Evolutionary conservation across 441 rosid species (phyloP), one percentile per base, ranked within the genome.

Genomic region (Gossypium laxum): DNA sequence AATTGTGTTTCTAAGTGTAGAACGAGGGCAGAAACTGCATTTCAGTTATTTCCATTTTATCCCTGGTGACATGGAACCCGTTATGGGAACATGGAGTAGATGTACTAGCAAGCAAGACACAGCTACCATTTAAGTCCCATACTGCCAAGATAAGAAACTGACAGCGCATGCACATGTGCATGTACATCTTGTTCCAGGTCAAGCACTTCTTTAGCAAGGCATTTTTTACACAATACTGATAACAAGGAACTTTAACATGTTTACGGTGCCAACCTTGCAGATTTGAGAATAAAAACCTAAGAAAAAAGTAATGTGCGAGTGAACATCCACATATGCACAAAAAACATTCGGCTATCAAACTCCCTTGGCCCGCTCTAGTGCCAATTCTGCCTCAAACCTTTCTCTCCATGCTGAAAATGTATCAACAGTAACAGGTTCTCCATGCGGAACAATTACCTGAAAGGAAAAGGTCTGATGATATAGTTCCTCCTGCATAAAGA

Each of bases 341-440:
- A n/a, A 47, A 19, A 11, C n/a, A 17, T 68, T 28, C 51, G 58
- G 47, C 19, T 11, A 54, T 10, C 57, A 24, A 61, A 84, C 97
- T 89, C 75, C 90, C 99, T 94, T 94, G 78, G 97, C 98, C 75
- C 90, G 83, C 77, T 94, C 94, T 78, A 90, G 88, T 55, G 99
- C 98, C 83, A 91, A 81, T 83, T 92, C 99, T 74, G 97, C 99
- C 77, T 94, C 98, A 79, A 78, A 92, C 86, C 92, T 88, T 79
- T 95, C 99, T 77, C 99, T 89, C 99, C 99, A 92, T 5, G 88
- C 93, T 76, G 87, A 71, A 86, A 95, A 92, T 15, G 96, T 89
- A 68, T 92, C 96, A 72, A 89, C 76, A 5, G 97, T 92, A 73
- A 95, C 99, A 79, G 96, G 89, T 83, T 94, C 99, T 77, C 98